Evolutionary conservation across 371 early-diverging fungal genomes (phyloP).

Genomic region (Saksenaea vasiformis): DNA sequence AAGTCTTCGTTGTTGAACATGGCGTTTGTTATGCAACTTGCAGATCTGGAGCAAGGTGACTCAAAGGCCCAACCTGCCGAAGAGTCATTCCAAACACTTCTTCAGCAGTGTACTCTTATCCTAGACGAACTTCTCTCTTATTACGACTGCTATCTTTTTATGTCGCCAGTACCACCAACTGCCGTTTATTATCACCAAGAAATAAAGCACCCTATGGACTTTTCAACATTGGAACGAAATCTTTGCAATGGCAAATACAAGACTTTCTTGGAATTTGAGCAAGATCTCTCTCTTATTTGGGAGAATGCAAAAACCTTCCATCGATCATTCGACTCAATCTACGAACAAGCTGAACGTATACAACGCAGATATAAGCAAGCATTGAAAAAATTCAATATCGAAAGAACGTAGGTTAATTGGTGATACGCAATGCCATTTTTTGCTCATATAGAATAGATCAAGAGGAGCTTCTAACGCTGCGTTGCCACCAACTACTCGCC

Average conservation of each 20-base stretch:
- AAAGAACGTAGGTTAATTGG: neutral
- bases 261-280: constrained; percentile 44
- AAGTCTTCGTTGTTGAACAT: constrained; percentile 1
- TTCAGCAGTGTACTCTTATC: constrained; percentile 34
- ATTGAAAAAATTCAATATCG: neutral
- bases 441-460: too few species aligned
- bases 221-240: constrained; percentile 44
- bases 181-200: constrained; percentile 48
- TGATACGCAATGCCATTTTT: too few species aligned
- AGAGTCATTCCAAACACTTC: neutral
- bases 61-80: neutral
- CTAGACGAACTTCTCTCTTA: constrained; percentile 37
- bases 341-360: constrained; percentile 43
- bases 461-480: too few species aligned
- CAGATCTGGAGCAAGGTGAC: neutral
- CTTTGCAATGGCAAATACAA: constrained; percentile 46
- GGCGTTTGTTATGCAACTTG: constrained; percentile 4
- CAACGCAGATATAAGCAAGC: constrained; percentile 17
- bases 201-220: constrained; percentile 46
- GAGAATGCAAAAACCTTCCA: constrained; percentile 48
- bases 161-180: constrained; percentile 46
- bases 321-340: constrained; percentile 39
- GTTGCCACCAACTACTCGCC: too few species aligned
- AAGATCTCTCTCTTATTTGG: constrained; percentile 47
- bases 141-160: constrained; percentile 46